These are phyloP conservation scores for Uronychia binucleata DNA, from an alignment of 73 alveolate species.

Conservation along the genomic window DNA sequence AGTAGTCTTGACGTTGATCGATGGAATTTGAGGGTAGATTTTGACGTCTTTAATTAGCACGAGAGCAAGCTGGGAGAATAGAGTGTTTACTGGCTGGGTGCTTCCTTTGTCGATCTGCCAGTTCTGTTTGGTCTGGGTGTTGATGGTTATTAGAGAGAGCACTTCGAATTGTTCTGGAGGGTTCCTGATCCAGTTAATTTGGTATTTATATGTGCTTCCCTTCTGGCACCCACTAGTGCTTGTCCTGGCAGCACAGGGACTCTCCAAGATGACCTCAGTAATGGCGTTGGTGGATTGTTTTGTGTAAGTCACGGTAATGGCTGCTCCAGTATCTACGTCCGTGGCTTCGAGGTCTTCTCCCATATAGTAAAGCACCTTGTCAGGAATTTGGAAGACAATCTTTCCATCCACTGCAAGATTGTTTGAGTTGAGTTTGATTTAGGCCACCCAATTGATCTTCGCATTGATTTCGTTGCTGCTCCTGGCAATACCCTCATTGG, in stretches of 20 bases:
- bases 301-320: not conserved
- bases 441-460: conserved; percentile 38
- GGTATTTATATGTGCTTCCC: not conserved
- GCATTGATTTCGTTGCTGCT: conserved; percentile 29
- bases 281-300: not conserved
- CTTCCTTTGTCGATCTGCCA: conserved; percentile 16
- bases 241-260: not conserved
- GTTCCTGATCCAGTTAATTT: conserved; percentile 22
- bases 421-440: conserved; percentile 38
- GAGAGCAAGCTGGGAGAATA: conserved; percentile 13
- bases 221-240: conserved; percentile 18
- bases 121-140: conserved; percentile 10
- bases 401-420: conserved; percentile 38
- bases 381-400: conserved; percentile 27
- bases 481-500: conserved; percentile 54
- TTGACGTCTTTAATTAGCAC: not conserved
- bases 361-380: conserved; percentile 35
- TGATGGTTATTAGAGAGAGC: not conserved
- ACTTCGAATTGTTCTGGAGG: conserved; percentile 18
- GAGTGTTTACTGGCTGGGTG: not conserved
- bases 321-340: conserved; percentile 9
- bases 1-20: conserved; percentile 36
- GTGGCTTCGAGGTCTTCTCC: conserved; percentile 12
- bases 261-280: not conserved
- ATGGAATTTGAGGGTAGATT: conserved; percentile 33